Base-by-base conservation (phyloP, 768 basidiomycete species). In the Lepiota brunneoincarnata region DNA sequence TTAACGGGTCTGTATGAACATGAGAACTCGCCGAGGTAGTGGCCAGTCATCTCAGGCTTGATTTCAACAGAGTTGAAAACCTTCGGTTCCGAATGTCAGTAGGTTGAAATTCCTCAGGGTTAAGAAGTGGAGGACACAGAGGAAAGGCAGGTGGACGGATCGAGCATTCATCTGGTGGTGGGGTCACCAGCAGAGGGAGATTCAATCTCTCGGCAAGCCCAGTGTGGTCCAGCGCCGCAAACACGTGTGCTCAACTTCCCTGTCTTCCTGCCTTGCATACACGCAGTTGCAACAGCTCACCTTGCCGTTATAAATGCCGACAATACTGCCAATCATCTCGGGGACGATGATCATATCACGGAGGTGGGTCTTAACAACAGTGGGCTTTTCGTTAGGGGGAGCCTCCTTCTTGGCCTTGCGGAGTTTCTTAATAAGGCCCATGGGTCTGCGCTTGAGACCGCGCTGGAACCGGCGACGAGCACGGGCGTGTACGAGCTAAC, bases 301-400 rank as follows among this genome's bases (percentile, higher is more conserved):
- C 83, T 96, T 96, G 68, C 93, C 93, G 69, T 94, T 96, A 86
- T 99, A 98, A 70, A 98, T 96, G 59, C 97, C 97, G 59, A 98
- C 86, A 61, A 98, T 92, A 66, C 86, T 89, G 58, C 97, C 97
- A 74, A 99, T 98, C 97, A 99, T 98, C 81, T 99, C 97, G 46
- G 97, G 97, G 56, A 99, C 97, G 74, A 99, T 88, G 74, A 98
- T 96, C 97, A 99, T 98, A 77, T 98, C 88, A 67, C 97, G 93
- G 64, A 99, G 81, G 75, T 99, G 97, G 54, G 97, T 99, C 84
- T 98, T 99, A 68, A 99, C 96, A 63, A 94, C 91, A 49, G 93
- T 82, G 56, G 97, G 97, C 82, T 99, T 98, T 79, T 98, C 95
- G 76, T 98, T 97, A 63, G 96, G 91, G 54, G 85, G 91, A n/a